Conservation (phyloP, 768 basidiomycete genomes). For the Epithele typhae region DNA sequence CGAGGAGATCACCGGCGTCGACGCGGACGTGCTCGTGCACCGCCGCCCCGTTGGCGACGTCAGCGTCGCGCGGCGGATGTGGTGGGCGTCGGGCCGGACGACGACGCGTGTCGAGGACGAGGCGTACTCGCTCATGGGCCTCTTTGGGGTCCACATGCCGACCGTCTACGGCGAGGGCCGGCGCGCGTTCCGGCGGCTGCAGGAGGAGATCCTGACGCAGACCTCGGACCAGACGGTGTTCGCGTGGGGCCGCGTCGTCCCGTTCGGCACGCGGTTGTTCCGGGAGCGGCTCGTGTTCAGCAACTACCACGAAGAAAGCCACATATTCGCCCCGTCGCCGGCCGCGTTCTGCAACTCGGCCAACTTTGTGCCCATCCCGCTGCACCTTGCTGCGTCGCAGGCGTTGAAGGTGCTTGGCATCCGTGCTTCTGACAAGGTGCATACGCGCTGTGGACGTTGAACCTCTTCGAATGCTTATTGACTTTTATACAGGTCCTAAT, state of each 20-base stretch:
- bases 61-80: conserved; percentile 15
- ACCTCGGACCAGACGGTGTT: conserved; percentile 13
- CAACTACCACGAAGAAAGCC: conserved; percentile 9
- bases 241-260: conserved; percentile 9
- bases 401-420: conserved; percentile 1
- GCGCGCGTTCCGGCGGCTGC: conserved; percentile 8
- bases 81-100: conserved; percentile 9
- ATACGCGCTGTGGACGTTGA: neutral
- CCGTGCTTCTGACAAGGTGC: neutral
- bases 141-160: conserved; percentile 12
- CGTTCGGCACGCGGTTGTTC: conserved; percentile 3
- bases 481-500: neutral
- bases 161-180: conserved; percentile 12
- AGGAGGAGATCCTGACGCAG: conserved; percentile 12
- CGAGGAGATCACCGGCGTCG: conserved; percentile 9
- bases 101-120: conserved; percentile 12
- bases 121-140: conserved; percentile 14
- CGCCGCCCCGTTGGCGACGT: conserved; percentile 8
- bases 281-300: conserved; percentile 3
- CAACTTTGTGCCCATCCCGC: conserved; percentile 1
- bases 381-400: conserved; percentile 2
- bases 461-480: too few species aligned
- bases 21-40: conserved; percentile 11
- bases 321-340: conserved; percentile 12
- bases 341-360: conserved; percentile 5